Conservation (phyloP, 169 alveolate genomes). For the Neospora caninum region DNA sequence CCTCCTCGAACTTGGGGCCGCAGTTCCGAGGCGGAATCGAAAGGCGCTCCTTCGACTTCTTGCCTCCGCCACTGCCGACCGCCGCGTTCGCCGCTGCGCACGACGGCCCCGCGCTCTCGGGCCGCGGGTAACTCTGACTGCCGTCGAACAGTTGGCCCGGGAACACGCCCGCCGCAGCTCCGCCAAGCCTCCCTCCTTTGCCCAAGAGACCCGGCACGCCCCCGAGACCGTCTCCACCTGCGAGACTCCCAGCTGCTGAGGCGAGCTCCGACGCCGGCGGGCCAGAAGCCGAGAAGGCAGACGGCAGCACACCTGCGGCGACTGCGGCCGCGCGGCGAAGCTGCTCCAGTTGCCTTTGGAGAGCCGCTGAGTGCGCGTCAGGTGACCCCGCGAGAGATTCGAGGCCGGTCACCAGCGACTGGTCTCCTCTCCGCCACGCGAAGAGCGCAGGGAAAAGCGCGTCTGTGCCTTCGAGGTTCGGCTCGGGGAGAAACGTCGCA, state of each 20-base stretch:
- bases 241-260: neutral
- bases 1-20: constrained; percentile 65
- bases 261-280: neutral
- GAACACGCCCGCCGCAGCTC: neutral
- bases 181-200: neutral
- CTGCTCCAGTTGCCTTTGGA: neutral
- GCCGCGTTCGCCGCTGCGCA: neutral
- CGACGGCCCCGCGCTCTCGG: neutral
- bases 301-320: constrained; percentile 14
- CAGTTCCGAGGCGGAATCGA: constrained; percentile 51
- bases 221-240: neutral
- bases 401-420: neutral
- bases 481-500: neutral
- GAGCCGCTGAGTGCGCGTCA: neutral
- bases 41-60: constrained; percentile 13
- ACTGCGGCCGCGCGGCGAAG: neutral
- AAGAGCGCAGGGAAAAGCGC: neutral
- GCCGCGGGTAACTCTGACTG: neutral
- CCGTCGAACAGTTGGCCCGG: neutral
- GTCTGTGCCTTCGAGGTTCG: neutral
- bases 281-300: neutral
- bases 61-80: neutral
- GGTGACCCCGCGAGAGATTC: neutral
- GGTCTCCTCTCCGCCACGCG: neutral
- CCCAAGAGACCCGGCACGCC: neutral